These are phyloP conservation scores for Coelastrella sp. DNA, from an alignment of 139 green algal species.

Conservation along the genomic window DNA sequence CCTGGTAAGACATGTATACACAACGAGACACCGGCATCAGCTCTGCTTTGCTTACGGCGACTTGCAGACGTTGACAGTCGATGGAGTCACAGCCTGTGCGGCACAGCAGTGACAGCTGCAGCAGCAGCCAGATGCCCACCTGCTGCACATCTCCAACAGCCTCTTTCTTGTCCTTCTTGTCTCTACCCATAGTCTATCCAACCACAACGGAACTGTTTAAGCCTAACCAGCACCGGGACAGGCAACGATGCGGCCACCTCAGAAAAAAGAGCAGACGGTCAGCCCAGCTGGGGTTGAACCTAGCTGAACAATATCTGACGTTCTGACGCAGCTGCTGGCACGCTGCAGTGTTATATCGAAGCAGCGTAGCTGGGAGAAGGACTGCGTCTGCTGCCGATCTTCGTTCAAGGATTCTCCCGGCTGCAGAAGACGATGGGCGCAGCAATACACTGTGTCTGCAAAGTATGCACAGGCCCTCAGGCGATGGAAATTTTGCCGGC, in stretches of 20 bases:
- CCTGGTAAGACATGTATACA: neutral
- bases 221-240: neutral
- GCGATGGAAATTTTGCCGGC: neutral
- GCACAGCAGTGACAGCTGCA: constrained; percentile 9
- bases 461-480: neutral
- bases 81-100: neutral
- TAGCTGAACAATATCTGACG: neutral
- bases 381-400: neutral
- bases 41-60: neutral
- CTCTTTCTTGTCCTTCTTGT: constrained; percentile 49
- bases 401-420: too few relatives aligned
- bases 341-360: neutral
- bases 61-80: too few relatives aligned
- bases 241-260: neutral
- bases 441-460: neutral
- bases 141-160: constrained; percentile 26
- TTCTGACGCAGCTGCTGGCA: neutral
- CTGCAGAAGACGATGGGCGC: neutral
- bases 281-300: neutral
- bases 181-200: constrained; percentile 42
- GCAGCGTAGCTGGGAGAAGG: neutral
- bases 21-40: neutral
- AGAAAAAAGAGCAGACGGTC: neutral
- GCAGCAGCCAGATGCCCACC: neutral
- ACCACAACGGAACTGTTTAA: neutral